Base-by-base conservation (phyloP, 78 protist genomes). In the Isochrysis galbana region DNA sequence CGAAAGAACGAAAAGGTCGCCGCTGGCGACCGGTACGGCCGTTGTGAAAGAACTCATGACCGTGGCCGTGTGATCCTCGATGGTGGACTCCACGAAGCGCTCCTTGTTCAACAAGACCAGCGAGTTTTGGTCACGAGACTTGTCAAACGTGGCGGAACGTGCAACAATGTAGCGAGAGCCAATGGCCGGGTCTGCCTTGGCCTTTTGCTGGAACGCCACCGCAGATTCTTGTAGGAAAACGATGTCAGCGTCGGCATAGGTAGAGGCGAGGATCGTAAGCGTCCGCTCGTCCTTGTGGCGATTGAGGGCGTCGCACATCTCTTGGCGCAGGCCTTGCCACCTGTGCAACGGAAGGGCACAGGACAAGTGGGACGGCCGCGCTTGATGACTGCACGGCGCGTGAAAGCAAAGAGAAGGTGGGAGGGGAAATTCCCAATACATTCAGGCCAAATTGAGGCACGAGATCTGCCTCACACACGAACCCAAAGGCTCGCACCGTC, bases 171-270 rank as follows among this genome's bases (percentile, higher is more conserved):
- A 69, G 5, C 0, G 25, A 0, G 26, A 0, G 54, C 42, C 92
- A 23, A 45, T 25, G 69, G 47, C 0, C 0, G 2, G 1, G 1
- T 36, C 11, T 0, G 29, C 26, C 48, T 2, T 10, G 39, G n/a
- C 44, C n/a, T 5, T 42, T n/a, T n/a, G n/a, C 32, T 45, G 55
- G 90, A 91, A 91, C 84, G 29, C 38, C 29, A 39, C 41, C 10
- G 93, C 61, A 0, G 69, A 54, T 83, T 91, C 93, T 36, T 91
- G 93, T 34, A 91, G 51, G 93, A 91, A 91, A 10, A 91, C 42
- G 67, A 41, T 44, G 82, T 39, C 47, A 47, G 72, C 44, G 36
- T 41, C 45, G 47, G 14, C 5, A 74, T 82, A 91, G 17, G 91
- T 14, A 19, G 5, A 0, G 14, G 46, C 32, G n/a, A 87, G 70